Evolutionary conservation across 2,329 filamentous ascomycete species (phyloP).

Genomic region (Cladophialophora bantiana): DNA sequence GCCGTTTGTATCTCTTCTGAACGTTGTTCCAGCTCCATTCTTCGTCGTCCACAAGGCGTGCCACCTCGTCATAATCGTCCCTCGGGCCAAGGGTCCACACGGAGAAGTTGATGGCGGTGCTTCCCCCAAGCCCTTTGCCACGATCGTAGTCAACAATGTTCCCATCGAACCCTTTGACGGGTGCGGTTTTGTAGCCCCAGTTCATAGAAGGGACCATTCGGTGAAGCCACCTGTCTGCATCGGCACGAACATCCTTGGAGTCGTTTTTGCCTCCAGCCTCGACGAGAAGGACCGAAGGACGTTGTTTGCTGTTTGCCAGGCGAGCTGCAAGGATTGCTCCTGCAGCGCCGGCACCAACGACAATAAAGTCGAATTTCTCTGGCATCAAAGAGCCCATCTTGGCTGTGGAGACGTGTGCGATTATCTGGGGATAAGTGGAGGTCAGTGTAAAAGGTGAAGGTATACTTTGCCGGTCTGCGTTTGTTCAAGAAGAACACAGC

Average conservation of each 20-base stretch:
- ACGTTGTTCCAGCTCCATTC: constrained; percentile 63
- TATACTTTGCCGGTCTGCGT: background rate
- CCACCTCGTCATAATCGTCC: constrained; percentile 70
- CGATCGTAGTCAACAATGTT: constrained; percentile 59
- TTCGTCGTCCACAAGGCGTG: constrained; percentile 62
- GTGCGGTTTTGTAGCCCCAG: constrained; percentile 60
- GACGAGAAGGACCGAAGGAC: constrained; percentile 64
- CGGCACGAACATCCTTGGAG: constrained; percentile 56
- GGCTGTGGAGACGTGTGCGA: background rate
- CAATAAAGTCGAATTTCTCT: constrained; percentile 32
- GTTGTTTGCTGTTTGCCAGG: constrained; percentile 56
- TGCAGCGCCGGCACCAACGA: constrained; percentile 62
- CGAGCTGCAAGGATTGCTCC: constrained; percentile 63
- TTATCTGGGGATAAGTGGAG: background rate
- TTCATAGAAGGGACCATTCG: constrained; percentile 60
- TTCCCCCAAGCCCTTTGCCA: constrained; percentile 61
- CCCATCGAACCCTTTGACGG: constrained; percentile 54
- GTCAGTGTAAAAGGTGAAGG: background rate
- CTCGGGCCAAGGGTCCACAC: constrained; percentile 62
- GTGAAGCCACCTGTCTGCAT: constrained; percentile 63
- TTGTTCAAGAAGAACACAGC: background rate
- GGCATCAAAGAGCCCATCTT: constrained; percentile 13
- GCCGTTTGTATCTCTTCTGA: constrained; percentile 57
- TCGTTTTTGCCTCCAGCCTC: constrained; percentile 65
- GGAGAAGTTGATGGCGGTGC: constrained; percentile 62